Evolutionary conservation across 1,284 basidiomycete genomes (phyloP).

Genomic region (Anthracocystis setariae): DNA sequence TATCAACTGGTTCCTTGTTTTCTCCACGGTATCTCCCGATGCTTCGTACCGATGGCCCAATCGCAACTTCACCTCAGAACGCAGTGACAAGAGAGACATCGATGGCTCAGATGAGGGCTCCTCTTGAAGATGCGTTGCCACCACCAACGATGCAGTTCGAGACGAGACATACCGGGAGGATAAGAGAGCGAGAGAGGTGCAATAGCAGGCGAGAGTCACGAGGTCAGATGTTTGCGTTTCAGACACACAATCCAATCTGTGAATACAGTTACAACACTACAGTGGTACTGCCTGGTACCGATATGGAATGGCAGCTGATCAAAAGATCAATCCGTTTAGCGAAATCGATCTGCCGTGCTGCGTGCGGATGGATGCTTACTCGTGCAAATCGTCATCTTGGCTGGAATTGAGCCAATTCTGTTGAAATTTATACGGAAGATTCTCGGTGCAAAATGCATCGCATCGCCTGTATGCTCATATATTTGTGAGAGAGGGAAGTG

Average conservation of each 20-base stretch:
- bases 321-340: not conserved
- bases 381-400: conserved; percentile 15
- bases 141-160: too few species aligned
- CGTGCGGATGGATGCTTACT: not conserved
- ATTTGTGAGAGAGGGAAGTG: not conserved
- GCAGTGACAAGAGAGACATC: too few species aligned
- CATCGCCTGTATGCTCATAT: not conserved
- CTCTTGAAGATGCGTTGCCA: too few species aligned
- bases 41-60: not conserved
- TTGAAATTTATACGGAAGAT: conserved; percentile 13
- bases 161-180: too few species aligned
- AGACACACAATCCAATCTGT: too few species aligned
- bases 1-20: not conserved
- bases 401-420: conserved; percentile 9
- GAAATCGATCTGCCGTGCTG: conserved; percentile 7
- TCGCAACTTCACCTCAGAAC: too few species aligned
- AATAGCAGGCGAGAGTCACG: too few species aligned
- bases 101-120: too few species aligned
- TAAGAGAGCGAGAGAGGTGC: too few species aligned
- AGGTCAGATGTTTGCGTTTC: too few species aligned
- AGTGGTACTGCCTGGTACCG: too few species aligned
- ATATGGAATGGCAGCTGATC: not conserved
- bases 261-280: too few species aligned
- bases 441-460: conserved; percentile 22
- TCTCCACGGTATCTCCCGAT: conserved; percentile 1